A percentile compares a stretch with the other conserved stretches of the same genome.
These are phyloP conservation scores for Nakaseomyces nivariensis DNA, from an alignment of 1,139 yeast species.

Conservation along the genomic window DNA sequence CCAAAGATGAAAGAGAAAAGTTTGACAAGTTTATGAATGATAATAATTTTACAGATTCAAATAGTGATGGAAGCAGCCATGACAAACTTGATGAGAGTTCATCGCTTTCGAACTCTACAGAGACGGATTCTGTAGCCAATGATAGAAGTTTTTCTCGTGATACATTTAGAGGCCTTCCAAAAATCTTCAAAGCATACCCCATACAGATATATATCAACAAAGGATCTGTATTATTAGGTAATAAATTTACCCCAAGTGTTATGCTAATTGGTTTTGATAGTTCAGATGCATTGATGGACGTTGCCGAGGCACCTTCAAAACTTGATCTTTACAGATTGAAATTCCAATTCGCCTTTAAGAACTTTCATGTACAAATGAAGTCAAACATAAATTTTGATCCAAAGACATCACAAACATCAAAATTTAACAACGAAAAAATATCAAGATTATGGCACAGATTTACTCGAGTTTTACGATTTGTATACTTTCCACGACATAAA, in stretches of 20 bases:
- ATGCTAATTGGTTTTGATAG: conserved; percentile 50
- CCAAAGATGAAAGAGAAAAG: conserved; percentile 25
- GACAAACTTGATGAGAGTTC: conserved; percentile 5
- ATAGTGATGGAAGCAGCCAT: conserved; percentile 7
- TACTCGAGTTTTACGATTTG: conserved; percentile 8
- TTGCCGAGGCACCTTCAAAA: conserved; percentile 38
- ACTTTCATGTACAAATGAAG: conserved; percentile 47
- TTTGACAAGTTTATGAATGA: conserved; percentile 22
- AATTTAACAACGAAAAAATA: conserved; percentile 14
- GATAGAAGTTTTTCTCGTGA: conserved; percentile 16
- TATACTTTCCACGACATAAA: conserved; percentile 11
- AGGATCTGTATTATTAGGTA: conserved; percentile 74
- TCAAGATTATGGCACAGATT: conserved; percentile 20
- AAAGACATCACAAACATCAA: conserved; percentile 14
- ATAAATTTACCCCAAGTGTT: conserved; percentile 64
- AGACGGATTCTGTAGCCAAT: conserved; percentile 9
- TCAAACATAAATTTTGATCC: conserved; percentile 54
- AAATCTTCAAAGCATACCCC: conserved; percentile 43
- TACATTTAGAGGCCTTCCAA: conserved; percentile 8
- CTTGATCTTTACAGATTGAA: conserved; percentile 43
- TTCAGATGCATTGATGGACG: conserved; percentile 54
- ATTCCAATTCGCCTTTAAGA: conserved; percentile 13
- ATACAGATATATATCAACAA: conserved; percentile 47
- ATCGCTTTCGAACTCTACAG: neutral
- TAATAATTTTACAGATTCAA: conserved; percentile 10